Evolutionary conservation across 2,329 filamentous ascomycete species (phyloP).

Genomic region (Colletotrichum spaethianum): DNA sequence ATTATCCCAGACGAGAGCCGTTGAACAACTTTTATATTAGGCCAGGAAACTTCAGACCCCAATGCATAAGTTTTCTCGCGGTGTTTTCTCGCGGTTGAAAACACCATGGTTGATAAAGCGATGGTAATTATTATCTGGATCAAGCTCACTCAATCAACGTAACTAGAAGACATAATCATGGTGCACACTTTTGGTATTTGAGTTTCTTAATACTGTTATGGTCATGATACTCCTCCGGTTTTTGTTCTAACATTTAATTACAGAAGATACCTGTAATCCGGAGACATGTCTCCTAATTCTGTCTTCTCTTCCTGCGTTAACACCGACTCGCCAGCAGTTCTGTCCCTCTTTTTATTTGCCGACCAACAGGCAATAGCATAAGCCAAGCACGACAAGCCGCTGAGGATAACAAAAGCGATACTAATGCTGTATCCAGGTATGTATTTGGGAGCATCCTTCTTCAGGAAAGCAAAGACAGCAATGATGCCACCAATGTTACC

Average conservation of each 20-base stretch:
- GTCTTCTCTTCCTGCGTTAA: slow-evolving; percentile 75
- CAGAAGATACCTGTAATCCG: slow-evolving; percentile 72
- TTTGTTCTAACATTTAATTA: slow-evolving; percentile 47
- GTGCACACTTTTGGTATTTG: too few species aligned
- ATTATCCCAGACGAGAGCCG: background rate
- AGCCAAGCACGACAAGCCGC: slow-evolving; percentile 69
- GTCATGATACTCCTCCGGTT: background rate
- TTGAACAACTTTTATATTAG: too few species aligned
- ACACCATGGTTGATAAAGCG: background rate
- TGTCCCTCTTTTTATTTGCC: slow-evolving; percentile 74
- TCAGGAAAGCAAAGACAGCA: slow-evolving; percentile 78
- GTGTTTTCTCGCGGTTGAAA: too few species aligned
- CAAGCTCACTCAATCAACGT: background rate
- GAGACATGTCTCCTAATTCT: slow-evolving; percentile 71
- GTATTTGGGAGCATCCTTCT: slow-evolving; percentile 77
- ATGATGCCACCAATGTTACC: slow-evolving; percentile 87
- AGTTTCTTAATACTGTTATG: background rate
- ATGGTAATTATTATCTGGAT: too few species aligned
- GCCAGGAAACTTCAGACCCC: too few species aligned
- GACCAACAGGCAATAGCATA: slow-evolving; percentile 72
- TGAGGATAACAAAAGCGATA: slow-evolving; percentile 80
- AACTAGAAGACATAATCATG: background rate
- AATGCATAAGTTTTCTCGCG: too few species aligned
- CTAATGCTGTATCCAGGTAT: slow-evolving; percentile 83
- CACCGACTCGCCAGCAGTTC: slow-evolving; percentile 55